Evolutionary conservation across 306 rosid genomes (phyloP).

Genomic region (Cyamopsis tetragonoloba): DNA sequence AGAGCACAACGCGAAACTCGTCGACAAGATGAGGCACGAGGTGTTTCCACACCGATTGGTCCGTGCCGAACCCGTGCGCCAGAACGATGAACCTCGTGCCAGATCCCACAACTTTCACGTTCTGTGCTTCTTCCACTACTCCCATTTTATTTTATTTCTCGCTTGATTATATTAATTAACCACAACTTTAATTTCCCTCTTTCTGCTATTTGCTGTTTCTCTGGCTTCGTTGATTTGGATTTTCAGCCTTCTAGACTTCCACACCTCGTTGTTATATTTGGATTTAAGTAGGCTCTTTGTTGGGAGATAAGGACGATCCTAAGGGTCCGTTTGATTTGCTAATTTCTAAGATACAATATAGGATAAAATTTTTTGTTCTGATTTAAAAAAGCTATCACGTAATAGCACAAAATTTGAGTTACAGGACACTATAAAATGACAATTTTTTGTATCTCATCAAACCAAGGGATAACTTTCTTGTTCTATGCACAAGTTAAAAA

Average conservation of each 20-base stretch:
- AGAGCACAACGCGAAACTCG: conserved; percentile 33
- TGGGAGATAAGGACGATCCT: not conserved
- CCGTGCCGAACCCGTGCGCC: conserved; percentile 45
- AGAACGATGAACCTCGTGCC: conserved; percentile 35
- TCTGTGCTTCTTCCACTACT: conserved; percentile 41
- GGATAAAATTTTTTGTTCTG: too few species aligned
- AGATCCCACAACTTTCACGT: conserved; percentile 37
- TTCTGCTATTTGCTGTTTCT: not conserved
- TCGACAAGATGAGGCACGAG: conserved; percentile 41
- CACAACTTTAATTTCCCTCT: not conserved
- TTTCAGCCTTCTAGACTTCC: not conserved
- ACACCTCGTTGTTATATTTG: not conserved
- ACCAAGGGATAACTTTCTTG: too few species aligned
- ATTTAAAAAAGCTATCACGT: too few species aligned
- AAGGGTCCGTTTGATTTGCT: too few species aligned
- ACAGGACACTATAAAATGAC: too few species aligned
- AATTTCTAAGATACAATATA: too few species aligned
- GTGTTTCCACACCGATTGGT: conserved; percentile 46
- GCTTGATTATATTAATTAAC: not conserved
- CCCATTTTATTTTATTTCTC: conserved; percentile 43
- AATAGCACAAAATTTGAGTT: too few species aligned
- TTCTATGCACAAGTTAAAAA: too few species aligned
- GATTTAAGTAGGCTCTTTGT: not conserved
- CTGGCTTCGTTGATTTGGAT: not conserved
- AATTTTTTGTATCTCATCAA: too few species aligned